Evolutionary conservation across 805 yeast genomes (phyloP), one percentile per base, ranked within the genome.

Genomic region (Kodamaea restingae): DNA sequence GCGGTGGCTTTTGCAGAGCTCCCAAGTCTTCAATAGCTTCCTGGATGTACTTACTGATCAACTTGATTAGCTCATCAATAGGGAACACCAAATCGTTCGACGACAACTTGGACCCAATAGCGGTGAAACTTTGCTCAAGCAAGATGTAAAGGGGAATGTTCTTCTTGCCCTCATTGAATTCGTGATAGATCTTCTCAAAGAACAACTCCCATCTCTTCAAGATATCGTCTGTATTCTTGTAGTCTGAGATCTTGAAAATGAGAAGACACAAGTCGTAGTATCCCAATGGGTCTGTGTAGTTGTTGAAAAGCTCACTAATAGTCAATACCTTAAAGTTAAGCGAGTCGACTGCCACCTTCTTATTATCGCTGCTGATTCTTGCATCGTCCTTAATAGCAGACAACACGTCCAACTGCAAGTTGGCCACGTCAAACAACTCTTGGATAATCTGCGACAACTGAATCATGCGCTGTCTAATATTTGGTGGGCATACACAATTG

Each of bases 401-500:
- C 45, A 67, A 65, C 11, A 85, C 55, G 43, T 84, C 91, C 50
- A 81, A 76, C 61, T 91, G 98, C 38, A 90, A 73, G 44, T 80
- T 80, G 2, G 96, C 93, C 25, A 91, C 93, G 32, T 85, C 93
- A 51, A 88, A 77, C 37, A 85, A 75, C 53, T 88, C 95, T 48
- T 80, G 83, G 27, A 90, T 83, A 50, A 75, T 68, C 8, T 79
- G 69, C 1, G 87, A 73, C 41, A 91, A 66, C 50, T 78, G 80
- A 20, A 81, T 77, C 75, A 88, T 81, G 44, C 80, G 79, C 51
- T 85, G 95, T 49, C 91, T 75, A 53, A 81, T 72, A 42, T 73
- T 76, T 21, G 91, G 86, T 18, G 91, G 84, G 45, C 88, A 79
- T 32, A 76, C 80, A 59, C 95, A 84, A 55, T 87, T 86, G 59